Base-by-base conservation (phyloP, 352 stramenopile genomes). In the Phytophthora meadii region DNA sequence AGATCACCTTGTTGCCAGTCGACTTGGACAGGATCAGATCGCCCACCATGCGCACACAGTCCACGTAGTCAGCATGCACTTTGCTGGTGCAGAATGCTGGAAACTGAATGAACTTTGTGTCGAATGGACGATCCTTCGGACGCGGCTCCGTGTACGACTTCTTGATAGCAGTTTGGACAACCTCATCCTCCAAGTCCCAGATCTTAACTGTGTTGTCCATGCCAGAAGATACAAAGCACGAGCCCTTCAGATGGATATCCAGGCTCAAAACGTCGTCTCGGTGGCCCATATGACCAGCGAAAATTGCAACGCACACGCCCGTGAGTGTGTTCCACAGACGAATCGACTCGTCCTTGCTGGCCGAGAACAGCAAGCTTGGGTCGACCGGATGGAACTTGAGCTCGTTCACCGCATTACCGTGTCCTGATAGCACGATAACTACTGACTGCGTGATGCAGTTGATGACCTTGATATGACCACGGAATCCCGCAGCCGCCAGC, bases 121-220 rank as follows among this genome's bases (percentile, higher is more conserved):
- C 75, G 45, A 97, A 97, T 17, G 79, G 79, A 34, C 85, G 79
- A 56, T 84, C 74, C 22, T 76, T 69, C 14, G 84, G 73, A 2
- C 87, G 81, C 22, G 81, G 74, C 42, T 89, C 76, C 19, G 77
- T 90, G 71, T 95, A 94, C 53, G 83, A 91, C 58, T 87, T 87
- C 30, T 72, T 66, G 42, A 96, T 93, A 5, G 87, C 88, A n/a
- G 59, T 80, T 56, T 90, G 76, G 54, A 97, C 78, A 2, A 77
- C 74, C 12, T 82, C 70, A 36, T 87, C 78, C 46, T 94, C 84
- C 17, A 98, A 80, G 58, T 93, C 87, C 95, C 95, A 99, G n/a
- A 99, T 75, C 61, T 98, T 98, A 54, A 98, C 80, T 6, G 79
- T 97, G 65, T 97, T 97, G 75, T 99, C 95, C 83, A 98, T 97